Percentiles rank a stretch among this genome's conserved stretches.
These are phyloP conservation scores for Stromatinia cepivora DNA, from an alignment of 2,329 filamentous ascomycete species.

Conservation along the genomic window DNA sequence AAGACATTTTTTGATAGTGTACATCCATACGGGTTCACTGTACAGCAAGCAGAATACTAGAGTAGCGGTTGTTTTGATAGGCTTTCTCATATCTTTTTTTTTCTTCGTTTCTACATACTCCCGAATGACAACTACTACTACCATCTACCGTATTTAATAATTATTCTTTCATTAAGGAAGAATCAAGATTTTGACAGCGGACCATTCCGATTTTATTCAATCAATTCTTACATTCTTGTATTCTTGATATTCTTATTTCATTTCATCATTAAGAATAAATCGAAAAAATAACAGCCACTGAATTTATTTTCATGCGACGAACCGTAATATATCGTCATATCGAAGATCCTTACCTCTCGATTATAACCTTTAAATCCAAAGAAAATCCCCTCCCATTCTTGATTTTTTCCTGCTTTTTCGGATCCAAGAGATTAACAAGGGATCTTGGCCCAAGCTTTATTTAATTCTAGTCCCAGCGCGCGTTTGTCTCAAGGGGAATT, in stretches of 20 bases:
- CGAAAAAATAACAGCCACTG: background rate
- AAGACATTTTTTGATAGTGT: background rate
- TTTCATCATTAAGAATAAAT: background rate
- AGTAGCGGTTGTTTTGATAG: too few species aligned
- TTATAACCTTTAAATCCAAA: too few species aligned
- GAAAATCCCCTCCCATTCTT: background rate
- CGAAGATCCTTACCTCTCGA: conserved; percentile 9
- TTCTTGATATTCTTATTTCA: background rate
- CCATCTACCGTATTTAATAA: too few species aligned
- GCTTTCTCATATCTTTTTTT: too few species aligned
- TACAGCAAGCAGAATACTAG: too few species aligned
- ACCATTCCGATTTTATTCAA: background rate
- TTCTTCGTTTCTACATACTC: too few species aligned
- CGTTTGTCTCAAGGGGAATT: background rate
- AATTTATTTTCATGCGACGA: background rate
- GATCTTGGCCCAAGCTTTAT: conserved; percentile 6
- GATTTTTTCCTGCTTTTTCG: background rate
- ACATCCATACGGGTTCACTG: background rate
- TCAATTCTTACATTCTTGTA: background rate
- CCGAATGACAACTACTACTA: too few species aligned
- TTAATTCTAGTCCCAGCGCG: background rate
- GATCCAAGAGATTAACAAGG: background rate
- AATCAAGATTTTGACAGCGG: background rate
- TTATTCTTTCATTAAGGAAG: too few species aligned
- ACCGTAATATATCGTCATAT: conserved; percentile 16